phyloP scores from a whole-genome alignment of 1,139 yeast genomes.

The Pichia terricola region DNA sequence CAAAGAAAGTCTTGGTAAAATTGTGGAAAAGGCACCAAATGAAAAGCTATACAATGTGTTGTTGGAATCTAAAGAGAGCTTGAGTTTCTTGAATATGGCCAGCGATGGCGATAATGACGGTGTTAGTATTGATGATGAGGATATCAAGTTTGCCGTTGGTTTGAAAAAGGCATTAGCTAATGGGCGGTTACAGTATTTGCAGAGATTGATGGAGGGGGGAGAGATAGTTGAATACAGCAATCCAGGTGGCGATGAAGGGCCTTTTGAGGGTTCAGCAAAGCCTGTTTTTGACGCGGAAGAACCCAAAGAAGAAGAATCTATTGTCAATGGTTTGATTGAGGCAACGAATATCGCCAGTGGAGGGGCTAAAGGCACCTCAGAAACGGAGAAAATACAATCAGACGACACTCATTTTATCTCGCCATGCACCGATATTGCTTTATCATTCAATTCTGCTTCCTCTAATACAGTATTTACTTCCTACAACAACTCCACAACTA shows the following conservation, averaged over 20 bases:
- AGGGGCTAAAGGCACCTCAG: background rate
- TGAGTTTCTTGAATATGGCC: constrained; percentile 12
- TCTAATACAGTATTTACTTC: too few species aligned
- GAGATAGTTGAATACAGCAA: too few species aligned
- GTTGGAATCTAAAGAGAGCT: constrained; percentile 12
- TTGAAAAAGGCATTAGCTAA: constrained; percentile 42
- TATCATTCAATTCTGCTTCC: too few species aligned
- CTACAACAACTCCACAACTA: background rate
- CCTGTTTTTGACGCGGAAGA: too few species aligned
- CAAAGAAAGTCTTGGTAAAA: constrained; percentile 40
- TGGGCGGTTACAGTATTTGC: constrained; percentile 28
- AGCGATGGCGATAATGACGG: background rate
- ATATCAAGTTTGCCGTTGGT: constrained; percentile 43
- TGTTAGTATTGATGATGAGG: constrained; percentile 22
- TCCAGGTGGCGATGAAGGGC: too few species aligned
- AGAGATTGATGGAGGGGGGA: too few species aligned
- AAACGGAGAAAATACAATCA: constrained; percentile 2
- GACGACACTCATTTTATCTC: background rate
- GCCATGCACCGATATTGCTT: too few species aligned
- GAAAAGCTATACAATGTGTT: constrained; percentile 31
- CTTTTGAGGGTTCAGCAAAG: too few species aligned
- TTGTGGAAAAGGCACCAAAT: constrained; percentile 48
- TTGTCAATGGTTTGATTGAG: background rate
- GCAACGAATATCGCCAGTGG: background rate
- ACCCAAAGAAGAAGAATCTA: background rate